Percentiles rank a stretch among this genome's conserved stretches.
Evolutionary conservation across 768 basidiomycete species (phyloP).

Genomic region (Lentinula aciculospora): DNA sequence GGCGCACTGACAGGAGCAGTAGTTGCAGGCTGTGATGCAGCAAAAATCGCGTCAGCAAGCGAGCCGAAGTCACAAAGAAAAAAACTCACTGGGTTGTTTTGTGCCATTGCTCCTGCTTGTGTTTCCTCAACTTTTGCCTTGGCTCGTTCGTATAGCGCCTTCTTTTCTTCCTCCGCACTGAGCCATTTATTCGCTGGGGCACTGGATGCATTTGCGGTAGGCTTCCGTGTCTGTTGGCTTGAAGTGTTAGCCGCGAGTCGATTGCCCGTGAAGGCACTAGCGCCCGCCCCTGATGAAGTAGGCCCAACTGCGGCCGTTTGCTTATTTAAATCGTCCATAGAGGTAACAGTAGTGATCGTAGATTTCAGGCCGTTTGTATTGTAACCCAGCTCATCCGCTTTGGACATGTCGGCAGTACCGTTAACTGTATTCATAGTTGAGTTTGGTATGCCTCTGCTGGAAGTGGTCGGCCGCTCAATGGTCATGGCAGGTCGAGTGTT

Average conservation of each 20-base stretch:
- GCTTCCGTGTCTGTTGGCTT: background rate
- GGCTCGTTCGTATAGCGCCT: constrained; percentile 57
- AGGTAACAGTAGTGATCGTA: background rate
- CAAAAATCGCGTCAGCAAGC: background rate
- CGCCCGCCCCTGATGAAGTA: background rate
- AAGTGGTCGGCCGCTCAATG: constrained; percentile 3
- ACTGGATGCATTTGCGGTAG: background rate
- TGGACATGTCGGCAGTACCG: background rate
- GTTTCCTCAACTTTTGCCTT: constrained; percentile 51
- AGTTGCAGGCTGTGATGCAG: constrained; percentile 17
- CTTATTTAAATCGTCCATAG: background rate
- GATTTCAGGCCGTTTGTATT: constrained; percentile 8
- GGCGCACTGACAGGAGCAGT: constrained; percentile 14
- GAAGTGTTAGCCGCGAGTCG: background rate
- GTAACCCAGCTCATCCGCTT: constrained; percentile 19
- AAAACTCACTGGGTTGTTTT: background rate
- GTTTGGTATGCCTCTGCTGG: background rate
- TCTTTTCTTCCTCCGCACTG: constrained; percentile 59
- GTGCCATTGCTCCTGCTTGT: constrained; percentile 34
- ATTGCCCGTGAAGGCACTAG: background rate
- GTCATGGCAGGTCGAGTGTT: constrained; percentile 5
- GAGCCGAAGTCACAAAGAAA: background rate
- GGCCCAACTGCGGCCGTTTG: background rate
- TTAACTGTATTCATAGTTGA: background rate
- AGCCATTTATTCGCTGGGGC: constrained; percentile 38